phyloP scores from a whole-genome alignment of 176 grass and related monocot species.

The Poa annua region DNA sequence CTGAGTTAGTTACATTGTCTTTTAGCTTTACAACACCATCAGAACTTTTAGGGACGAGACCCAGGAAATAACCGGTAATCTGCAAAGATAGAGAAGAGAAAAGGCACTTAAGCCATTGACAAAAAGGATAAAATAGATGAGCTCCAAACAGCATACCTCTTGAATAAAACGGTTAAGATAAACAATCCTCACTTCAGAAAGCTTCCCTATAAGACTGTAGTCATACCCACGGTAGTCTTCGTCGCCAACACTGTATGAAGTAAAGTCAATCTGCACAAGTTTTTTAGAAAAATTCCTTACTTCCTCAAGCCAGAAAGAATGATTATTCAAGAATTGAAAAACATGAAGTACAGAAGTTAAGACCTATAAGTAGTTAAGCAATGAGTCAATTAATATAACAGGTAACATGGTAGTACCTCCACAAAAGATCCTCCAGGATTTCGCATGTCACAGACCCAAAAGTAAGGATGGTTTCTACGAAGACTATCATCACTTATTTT shows the following conservation, averaged over 20 bases:
- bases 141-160: conserved; percentile 66
- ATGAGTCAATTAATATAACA: conserved; percentile 18
- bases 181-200: conserved; percentile 99
- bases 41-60: conserved; percentile 80
- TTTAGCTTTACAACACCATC: conserved; percentile 81
- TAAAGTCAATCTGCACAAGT: conserved; percentile 84
- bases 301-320: conserved; percentile 25
- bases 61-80: conserved; percentile 90
- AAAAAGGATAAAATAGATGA: conserved; percentile 38
- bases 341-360: conserved; percentile 25
- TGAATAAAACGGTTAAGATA: conserved; percentile 99
- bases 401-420: conserved; percentile 65
- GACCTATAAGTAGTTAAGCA: conserved; percentile 18
- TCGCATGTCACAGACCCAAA: conserved; percentile 98
- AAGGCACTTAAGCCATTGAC: conserved; percentile 24
- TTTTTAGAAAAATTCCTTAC: conserved; percentile 32
- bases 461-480: conserved; percentile 72
- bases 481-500: conserved; percentile 99
- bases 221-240: conserved; percentile 94
- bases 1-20: conserved; percentile 80
- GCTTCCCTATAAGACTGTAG: conserved; percentile 81
- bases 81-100: conserved; percentile 37
- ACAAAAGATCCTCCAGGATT: conserved; percentile 96
- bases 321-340: conserved; percentile 24
- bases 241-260: conserved; percentile 81